A percentile compares a stretch with the other conserved stretches of the same genome.
These are phyloP conservation scores for Penicillium steckii DNA, from an alignment of 495 filamentous ascomycete species.

Conservation along the genomic window DNA sequence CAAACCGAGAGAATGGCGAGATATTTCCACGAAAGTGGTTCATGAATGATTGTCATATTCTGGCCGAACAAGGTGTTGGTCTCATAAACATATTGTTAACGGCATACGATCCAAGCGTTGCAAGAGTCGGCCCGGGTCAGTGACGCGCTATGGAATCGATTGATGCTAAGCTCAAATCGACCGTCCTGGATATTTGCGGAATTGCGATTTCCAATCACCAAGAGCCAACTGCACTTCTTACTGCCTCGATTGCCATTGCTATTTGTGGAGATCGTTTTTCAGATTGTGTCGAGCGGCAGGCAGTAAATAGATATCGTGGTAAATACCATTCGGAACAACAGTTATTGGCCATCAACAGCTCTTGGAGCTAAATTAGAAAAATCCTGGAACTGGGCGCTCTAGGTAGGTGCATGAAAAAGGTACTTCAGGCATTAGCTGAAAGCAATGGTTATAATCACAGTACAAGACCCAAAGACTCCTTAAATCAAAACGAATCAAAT, in stretches of 20 bases:
- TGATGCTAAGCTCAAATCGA: conserved; percentile 11
- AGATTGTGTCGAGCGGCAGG: conserved; percentile 14
- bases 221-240: conserved; percentile 18
- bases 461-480: no score
- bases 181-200: conserved; percentile 25
- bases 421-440: no score
- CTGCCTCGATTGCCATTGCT: conserved; percentile 24
- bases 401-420: no score
- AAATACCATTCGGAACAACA: conserved; percentile 9
- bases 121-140: conserved; percentile 25
- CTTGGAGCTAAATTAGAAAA: conserved; percentile 4
- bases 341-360: conserved; percentile 12
- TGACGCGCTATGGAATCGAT: conserved; percentile 7
- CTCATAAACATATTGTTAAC: conserved; percentile 35
- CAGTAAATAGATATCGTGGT: conserved; percentile 18
- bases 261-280: conserved; percentile 26
- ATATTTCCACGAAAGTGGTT: conserved; percentile 36
- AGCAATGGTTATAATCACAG: no score
- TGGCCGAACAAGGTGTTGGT: conserved; percentile 33
- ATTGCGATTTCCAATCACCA: conserved; percentile 22
- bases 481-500: no score
- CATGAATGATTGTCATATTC: conserved; percentile 30
- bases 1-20: conserved; percentile 6
- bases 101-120: conserved; percentile 33
- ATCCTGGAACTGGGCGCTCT: conserved; percentile 2